Base-by-base conservation (phyloP, 2,329 filamentous ascomycete species). In the Sporothrix schenckii region DNA sequence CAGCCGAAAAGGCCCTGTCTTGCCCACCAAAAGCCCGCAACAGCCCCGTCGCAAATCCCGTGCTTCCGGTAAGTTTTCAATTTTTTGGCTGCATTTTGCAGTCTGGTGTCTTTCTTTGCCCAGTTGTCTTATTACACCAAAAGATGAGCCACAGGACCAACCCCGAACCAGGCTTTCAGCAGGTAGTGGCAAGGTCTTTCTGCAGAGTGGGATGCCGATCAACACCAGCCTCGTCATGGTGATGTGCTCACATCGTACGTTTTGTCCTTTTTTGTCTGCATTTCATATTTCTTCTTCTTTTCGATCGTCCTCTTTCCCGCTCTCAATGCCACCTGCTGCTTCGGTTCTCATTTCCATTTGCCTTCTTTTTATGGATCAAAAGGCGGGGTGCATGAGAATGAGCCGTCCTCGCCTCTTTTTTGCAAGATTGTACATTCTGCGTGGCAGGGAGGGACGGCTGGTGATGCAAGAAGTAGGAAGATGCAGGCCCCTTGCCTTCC, bases 341-440 rank as follows among this genome's bases (percentile, higher is more conserved):
- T 61, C 56, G 56, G 30, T 34, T 63, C 41, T 63, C 34, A 5
- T 63, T 24, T 24, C 27, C 41, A 21, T 63, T 63, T 54, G 65
- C 49, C 52, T 47, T 68, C n/a, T 44, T 56, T 30, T 44, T 47
- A 68, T 56, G 66, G 66, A 56, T 30, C 50, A 50, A 68, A 68
- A 68, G 66, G 66, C 66, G 66, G 66, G 66, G 66, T 68, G 66
- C 66, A 68, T 56, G 66, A 56, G 24, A 19, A 66, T 27, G 4
- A 5, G 14, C 19, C 16, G 19, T 21, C 24, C 30, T 30, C 34
- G 53, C 53, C 53, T 54, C 24, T n/a, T 16, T 58, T 58, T 58
- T 58, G 39, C 39, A 44, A 7, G 11, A 13, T 16, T 44, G 41
- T 16, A 13, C 14, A 16, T 44, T 44, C 34, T 60, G 39, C n/a